These are phyloP conservation scores for Ceratocystis cacaofunesta DNA, from an alignment of 2,329 filamentous ascomycete genomes.

Conservation along the genomic window DNA sequence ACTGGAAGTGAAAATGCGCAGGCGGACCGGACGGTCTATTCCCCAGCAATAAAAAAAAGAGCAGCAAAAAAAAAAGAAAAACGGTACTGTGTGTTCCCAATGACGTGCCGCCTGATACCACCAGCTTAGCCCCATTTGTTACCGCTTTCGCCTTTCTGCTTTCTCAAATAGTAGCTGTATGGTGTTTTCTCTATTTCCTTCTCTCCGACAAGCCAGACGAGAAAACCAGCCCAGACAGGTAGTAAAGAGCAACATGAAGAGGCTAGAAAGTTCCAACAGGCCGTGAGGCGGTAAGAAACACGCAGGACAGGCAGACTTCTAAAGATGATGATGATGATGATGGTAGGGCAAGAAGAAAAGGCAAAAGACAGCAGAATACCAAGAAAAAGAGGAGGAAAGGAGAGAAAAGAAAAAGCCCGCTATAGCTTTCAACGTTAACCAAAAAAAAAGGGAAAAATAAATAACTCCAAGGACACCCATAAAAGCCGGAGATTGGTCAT, in stretches of 20 bases:
- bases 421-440: not conserved
- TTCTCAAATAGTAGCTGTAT: not conserved
- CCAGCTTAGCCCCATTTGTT: not conserved
- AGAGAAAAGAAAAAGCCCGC: not conserved
- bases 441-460: not conserved
- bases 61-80: not conserved
- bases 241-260: not conserved
- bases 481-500: not conserved
- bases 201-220: not conserved
- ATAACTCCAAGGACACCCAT: not conserved
- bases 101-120: not conserved
- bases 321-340: not conserved
- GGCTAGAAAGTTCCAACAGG: no score
- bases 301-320: not conserved
- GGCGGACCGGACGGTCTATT: no score
- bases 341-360: not conserved
- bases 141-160: not conserved
- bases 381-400: not conserved
- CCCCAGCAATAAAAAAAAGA: not conserved
- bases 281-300: not conserved
- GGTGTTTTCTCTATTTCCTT: not conserved
- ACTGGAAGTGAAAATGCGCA: no score
- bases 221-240: not conserved
- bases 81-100: conserved; percentile 3
- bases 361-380: not conserved